Evolutionary conservation across 1,284 basidiomycete genomes (phyloP), one percentile per base, ranked within the genome.

Genomic region (Leccinum subrobustum): DNA sequence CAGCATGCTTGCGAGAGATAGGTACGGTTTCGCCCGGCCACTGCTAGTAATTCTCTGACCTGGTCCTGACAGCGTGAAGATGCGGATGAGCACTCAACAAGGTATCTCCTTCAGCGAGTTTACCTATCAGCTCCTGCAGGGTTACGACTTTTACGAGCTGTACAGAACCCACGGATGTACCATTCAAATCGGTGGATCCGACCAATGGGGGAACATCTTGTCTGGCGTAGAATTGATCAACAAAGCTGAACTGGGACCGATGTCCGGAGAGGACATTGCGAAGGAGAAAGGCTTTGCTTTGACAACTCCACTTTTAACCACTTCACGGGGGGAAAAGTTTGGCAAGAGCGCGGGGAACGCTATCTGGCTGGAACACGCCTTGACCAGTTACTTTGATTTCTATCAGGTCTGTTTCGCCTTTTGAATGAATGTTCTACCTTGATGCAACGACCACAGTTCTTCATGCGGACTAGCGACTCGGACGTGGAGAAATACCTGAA

Each of bases 121-220:
- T 77, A 89, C 90, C 4, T 99, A 99, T 74, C 96, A 99, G 72
- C 87, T 99, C 25, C 82, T 99, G 11, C 97, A 99, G 78, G 97
- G 95, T 2, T 93, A 95, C 75, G 97, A 99, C 76, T 99, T 98
- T 76, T 84, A 89, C 63, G 79, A 89, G 63, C 82, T 99, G 2
- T 81, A 96, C 76, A 78, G 80, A 64, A 74, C 81, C 29, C 79
- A 85, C 55, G 79, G 78, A 0, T 98, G 96, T 75, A 87, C 87
- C 2, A 83, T 98, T 51, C 97, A 99, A 76, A 77, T 99, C 48
- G 97, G 97, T 53, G 97, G 97, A 3, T 95, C 92, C 0, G 97
- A 99, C 74, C 97, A 99, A 74, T 96, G 96, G 89, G 96, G 97
- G n/a, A 99, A 99, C 73, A 98, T 99, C 64, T 79, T 95, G 20